Evolutionary conservation across 2,329 filamentous ascomycete genomes (phyloP).

Genomic region (Penicillium janthinellum): DNA sequence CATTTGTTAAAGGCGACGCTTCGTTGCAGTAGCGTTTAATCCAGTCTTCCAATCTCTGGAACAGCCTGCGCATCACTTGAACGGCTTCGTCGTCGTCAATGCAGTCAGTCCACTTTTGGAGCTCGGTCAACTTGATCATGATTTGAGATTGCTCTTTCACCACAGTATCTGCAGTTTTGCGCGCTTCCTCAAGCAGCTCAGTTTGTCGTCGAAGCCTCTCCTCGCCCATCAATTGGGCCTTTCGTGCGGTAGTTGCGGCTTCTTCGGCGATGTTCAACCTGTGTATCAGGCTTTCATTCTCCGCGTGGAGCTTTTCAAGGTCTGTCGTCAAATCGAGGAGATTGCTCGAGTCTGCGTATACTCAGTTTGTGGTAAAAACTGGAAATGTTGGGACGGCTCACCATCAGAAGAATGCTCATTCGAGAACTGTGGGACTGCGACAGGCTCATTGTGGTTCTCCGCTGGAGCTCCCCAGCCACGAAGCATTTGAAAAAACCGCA

Average conservation of each 20-base stretch:
- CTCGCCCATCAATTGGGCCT: not conserved
- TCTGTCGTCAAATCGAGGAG: not conserved
- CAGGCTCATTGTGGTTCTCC: not conserved
- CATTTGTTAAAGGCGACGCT: not conserved
- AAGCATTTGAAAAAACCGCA: not conserved
- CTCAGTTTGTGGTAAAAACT: not conserved
- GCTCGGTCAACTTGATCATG: not conserved
- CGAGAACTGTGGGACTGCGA: not conserved
- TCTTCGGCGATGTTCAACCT: not conserved
- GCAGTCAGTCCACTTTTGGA: conserved; percentile 6
- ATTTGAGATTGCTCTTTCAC: conserved; percentile 6
- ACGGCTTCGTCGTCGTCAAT: conserved; percentile 18
- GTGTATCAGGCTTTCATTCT: not conserved
- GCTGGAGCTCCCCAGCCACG: not conserved
- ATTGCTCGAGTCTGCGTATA: not conserved
- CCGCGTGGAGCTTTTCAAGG: not conserved
- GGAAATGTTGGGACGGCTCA: not conserved
- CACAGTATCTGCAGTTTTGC: not conserved
- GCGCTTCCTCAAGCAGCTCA: conserved; percentile 4
- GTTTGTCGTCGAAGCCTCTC: conserved; percentile 10
- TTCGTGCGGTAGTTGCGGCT: not conserved
- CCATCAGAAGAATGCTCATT: not conserved
- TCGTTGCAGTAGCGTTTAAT: conserved; percentile 12
- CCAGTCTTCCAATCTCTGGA: conserved; percentile 18
- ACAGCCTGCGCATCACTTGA: conserved; percentile 13